Conservation (phyloP, 257 asterid genomes). For the Salvia hispanica region DNA sequence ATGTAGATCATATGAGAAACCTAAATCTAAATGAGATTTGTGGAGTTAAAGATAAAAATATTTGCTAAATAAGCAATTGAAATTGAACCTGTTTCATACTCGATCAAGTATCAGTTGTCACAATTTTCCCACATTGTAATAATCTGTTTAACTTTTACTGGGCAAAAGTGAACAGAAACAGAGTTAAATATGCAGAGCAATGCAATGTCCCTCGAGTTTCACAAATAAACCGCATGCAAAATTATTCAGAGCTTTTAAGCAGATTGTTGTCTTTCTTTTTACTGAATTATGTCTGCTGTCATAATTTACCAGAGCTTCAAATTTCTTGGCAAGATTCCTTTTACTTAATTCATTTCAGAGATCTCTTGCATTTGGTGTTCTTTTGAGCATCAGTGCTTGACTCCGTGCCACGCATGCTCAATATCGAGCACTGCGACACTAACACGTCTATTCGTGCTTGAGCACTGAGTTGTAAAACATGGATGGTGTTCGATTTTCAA, state of each 20-base stretch:
- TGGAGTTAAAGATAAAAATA: not conserved
- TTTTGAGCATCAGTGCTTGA: too few species aligned
- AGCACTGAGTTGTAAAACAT: too few species aligned
- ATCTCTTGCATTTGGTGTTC: not conserved
- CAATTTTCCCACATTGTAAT: not conserved
- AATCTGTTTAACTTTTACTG: conserved; percentile 17
- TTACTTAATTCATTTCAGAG: not conserved
- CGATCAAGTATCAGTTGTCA: not conserved
- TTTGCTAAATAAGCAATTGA: not conserved
- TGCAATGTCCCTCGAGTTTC: conserved; percentile 8
- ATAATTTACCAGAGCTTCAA: not conserved
- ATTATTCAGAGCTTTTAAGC: conserved; percentile 25
- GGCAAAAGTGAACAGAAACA: conserved; percentile 17
- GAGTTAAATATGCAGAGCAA: not conserved
- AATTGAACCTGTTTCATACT: not conserved
- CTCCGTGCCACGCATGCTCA: too few species aligned
- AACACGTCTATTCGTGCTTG: too few species aligned
- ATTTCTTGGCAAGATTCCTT: not conserved
- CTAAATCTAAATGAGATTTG: too few species aligned
- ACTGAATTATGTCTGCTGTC: conserved; percentile 20
- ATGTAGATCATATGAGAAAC: too few species aligned
- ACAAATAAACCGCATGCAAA: conserved; percentile 34
- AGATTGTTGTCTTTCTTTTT: conserved; percentile 18
- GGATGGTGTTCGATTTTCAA: too few species aligned
- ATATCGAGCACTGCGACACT: too few species aligned